These are phyloP conservation scores for Fusarium hostae DNA, from an alignment of 2,329 filamentous ascomycete species.

Conservation along the genomic window DNA sequence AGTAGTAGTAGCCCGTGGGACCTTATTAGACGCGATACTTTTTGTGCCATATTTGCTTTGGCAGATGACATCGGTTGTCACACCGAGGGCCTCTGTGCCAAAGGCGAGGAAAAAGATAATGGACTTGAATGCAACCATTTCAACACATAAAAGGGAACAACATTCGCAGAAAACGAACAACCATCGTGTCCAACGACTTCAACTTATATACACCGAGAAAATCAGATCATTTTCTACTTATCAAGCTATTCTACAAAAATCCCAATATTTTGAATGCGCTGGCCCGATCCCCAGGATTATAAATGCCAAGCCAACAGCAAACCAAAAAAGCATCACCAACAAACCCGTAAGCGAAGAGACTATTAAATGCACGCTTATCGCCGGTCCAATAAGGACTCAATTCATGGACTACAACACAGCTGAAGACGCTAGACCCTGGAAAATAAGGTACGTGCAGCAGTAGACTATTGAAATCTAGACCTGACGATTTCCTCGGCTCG, in stretches of 20 bases:
- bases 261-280: neutral
- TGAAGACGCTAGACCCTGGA: neutral
- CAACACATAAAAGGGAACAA: neutral
- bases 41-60: neutral
- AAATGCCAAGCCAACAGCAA: neutral
- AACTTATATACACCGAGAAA: neutral
- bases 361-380: neutral
- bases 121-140: neutral
- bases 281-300: neutral
- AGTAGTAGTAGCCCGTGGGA: neutral
- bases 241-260: neutral
- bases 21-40: neutral
- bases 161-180: rapidly evolving
- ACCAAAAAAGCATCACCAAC: neutral
- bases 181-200: rapidly evolving
- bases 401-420: neutral
- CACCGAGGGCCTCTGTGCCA: neutral
- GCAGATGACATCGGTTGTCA: neutral
- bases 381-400: neutral
- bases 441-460: neutral
- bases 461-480: neutral
- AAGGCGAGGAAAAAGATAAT: neutral
- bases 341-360: neutral
- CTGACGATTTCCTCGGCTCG: neutral
- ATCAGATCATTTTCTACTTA: neutral